Percentiles rank a stretch among this genome's conserved stretches.
phyloP scores from a whole-genome alignment of 352 stramenopile species.

The Globisporangium carolinianum region DNA sequence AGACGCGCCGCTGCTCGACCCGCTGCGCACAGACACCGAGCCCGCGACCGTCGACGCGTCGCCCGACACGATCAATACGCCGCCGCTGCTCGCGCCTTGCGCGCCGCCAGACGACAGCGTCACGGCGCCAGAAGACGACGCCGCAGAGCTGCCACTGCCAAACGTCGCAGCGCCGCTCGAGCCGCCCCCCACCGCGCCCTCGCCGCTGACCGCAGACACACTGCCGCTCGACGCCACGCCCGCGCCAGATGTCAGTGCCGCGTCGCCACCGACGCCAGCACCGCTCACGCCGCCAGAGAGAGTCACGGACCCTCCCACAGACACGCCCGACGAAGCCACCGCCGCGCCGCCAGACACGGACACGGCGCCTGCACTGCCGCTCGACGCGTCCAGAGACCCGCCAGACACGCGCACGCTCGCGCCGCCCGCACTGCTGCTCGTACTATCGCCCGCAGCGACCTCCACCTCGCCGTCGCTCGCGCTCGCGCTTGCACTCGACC shows the following conservation, averaged over 20 bases:
- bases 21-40: neutral
- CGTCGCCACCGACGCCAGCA: neutral
- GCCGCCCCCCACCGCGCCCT: conserved; percentile 13
- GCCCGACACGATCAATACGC: neutral
- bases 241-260: conserved; percentile 1
- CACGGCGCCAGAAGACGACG: neutral
- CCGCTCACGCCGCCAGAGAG: conserved; percentile 2
- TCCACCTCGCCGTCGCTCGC: neutral
- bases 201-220: conserved; percentile 7
- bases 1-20: neutral
- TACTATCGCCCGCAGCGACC: neutral
- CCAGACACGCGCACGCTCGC: neutral
- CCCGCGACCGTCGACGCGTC: neutral
- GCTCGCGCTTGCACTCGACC: neutral
- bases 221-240: neutral
- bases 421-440: neutral
- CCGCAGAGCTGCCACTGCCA: neutral
- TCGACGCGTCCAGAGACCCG: neutral
- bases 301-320: conserved; percentile 1
- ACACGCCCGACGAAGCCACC: conserved; percentile 13
- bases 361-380: conserved; percentile 5
- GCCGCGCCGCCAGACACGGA: conserved; percentile 3
- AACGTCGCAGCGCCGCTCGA: conserved; percentile 18
- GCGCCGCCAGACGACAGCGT: neutral
- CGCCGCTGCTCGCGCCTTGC: neutral